phyloP scores from a whole-genome alignment of 345 rosid genomes.

The Melastoma malabathricum region DNA sequence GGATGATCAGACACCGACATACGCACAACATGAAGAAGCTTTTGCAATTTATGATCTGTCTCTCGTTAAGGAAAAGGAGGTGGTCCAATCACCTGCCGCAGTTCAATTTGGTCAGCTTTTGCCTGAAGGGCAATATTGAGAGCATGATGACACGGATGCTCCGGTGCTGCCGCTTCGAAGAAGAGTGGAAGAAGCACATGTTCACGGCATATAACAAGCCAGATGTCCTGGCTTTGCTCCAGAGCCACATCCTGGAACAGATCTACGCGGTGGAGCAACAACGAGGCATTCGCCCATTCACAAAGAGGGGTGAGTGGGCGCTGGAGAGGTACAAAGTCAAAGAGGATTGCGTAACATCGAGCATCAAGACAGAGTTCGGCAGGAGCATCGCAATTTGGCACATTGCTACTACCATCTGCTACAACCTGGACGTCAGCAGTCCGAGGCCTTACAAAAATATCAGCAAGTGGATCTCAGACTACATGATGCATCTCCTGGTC shows the following conservation, averaged over 20 bases:
- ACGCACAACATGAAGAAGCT: background rate
- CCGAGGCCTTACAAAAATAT: background rate
- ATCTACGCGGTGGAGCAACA: background rate
- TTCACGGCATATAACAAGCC: background rate
- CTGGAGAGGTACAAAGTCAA: no score
- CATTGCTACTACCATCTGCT: background rate
- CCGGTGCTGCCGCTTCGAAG: background rate
- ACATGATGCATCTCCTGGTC: conserved; percentile 11
- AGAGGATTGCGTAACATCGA: no score
- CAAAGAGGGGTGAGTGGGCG: no score
- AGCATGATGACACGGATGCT: background rate
- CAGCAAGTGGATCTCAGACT: conserved; percentile 2
- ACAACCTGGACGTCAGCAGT: background rate
- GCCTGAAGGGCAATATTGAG: background rate
- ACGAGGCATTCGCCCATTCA: background rate
- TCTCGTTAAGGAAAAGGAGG: background rate
- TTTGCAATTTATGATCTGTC: background rate
- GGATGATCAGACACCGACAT: background rate
- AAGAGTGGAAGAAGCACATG: background rate
- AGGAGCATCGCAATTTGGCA: no score
- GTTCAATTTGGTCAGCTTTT: conserved; percentile 1
- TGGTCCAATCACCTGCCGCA: conserved; percentile 2
- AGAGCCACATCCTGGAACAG: background rate
- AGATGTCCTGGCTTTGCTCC: background rate
- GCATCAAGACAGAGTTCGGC: no score